Percentiles rank a stretch among this genome's conserved stretches.
Evolutionary conservation across 2,329 filamentous ascomycete species (phyloP).

Genomic region (Fusarium sp.): DNA sequence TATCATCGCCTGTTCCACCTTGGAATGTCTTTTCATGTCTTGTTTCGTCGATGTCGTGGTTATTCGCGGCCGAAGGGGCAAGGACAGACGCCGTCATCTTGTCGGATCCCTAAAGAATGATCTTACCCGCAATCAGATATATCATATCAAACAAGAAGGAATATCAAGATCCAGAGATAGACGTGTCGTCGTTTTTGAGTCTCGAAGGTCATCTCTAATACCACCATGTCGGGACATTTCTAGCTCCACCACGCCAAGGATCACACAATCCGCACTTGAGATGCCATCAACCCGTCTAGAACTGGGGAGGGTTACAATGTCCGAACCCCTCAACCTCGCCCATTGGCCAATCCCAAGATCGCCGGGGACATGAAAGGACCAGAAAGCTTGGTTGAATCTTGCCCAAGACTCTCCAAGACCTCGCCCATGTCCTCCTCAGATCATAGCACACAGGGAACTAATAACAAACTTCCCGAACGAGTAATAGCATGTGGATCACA

Average conservation of each 20-base stretch:
- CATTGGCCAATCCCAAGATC: background rate
- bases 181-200: background rate
- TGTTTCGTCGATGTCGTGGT: background rate
- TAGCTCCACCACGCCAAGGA: constrained; percentile 3
- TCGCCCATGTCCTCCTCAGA: background rate
- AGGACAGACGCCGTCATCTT: background rate
- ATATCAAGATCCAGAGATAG: background rate
- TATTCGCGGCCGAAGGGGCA: background rate
- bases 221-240: background rate
- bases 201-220: background rate
- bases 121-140: background rate
- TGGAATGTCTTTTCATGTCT: background rate
- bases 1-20: background rate
- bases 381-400: background rate
- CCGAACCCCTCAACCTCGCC: background rate
- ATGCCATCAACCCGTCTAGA: constrained; percentile 4
- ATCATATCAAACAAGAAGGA: background rate
- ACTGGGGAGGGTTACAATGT: background rate
- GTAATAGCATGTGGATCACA: background rate
- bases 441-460: background rate
- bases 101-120: background rate
- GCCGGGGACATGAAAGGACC: background rate
- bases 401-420: background rate
- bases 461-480: background rate
- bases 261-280: constrained; percentile 8